Conservation (phyloP, 345 rosid species). For the Xanthoceras sorbifolium region DNA sequence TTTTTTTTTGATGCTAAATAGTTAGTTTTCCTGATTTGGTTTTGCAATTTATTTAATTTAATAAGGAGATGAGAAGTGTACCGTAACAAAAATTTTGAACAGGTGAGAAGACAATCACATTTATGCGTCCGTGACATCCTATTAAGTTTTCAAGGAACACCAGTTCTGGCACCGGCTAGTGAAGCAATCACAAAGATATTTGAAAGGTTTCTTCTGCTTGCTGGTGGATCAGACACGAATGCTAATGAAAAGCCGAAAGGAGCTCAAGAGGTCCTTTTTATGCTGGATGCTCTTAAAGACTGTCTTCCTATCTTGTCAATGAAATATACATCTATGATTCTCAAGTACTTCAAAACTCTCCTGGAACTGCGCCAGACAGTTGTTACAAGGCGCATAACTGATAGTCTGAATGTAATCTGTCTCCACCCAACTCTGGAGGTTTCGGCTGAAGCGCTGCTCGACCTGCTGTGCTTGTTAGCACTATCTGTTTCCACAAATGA, state of each 20-base stretch:
- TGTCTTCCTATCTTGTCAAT: constrained; percentile 72
- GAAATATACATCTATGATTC: constrained; percentile 48
- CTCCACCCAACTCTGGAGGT: constrained; percentile 51
- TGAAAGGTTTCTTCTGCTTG: constrained; percentile 68
- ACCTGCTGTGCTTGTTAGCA: constrained; percentile 61
- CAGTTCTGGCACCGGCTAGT: constrained; percentile 59
- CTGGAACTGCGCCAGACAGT: constrained; percentile 60
- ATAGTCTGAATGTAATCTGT: constrained; percentile 65
- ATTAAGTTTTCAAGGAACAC: constrained; percentile 54
- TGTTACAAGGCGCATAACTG: constrained; percentile 72
- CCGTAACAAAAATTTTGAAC: constrained; percentile 9
- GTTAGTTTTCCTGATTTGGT: background rate
- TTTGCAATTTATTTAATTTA: background rate
- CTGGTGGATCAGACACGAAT: constrained; percentile 56
- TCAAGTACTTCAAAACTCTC: constrained; percentile 68
- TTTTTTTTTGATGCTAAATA: background rate
- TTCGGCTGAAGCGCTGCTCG: constrained; percentile 67
- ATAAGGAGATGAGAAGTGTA: background rate
- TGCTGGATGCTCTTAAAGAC: constrained; percentile 73
- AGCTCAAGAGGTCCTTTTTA: constrained; percentile 71
- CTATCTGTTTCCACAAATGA: constrained; percentile 52
- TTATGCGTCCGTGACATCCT: constrained; percentile 57
- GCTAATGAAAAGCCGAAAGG: constrained; percentile 63
- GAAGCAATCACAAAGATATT: constrained; percentile 62
- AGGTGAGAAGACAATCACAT: constrained; percentile 83